Conservation (phyloP, 768 basidiomycete species). For the Termitomyces sp. region DNA sequence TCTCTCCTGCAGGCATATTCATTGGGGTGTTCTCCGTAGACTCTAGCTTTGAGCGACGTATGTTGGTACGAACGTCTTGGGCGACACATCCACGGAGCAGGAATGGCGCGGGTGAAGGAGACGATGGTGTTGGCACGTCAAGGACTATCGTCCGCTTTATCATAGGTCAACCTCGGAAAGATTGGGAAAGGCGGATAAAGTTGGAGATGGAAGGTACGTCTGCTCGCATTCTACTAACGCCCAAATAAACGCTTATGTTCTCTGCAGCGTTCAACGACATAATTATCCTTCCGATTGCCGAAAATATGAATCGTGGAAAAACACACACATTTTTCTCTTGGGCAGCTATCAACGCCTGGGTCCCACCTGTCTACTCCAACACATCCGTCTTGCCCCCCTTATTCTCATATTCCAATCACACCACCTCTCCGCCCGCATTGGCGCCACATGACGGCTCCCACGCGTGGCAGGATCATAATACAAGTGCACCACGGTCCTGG, state of each 20-base stretch:
- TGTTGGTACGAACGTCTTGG: conserved; percentile 86
- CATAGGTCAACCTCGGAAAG: conserved; percentile 74
- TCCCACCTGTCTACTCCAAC: conserved; percentile 67
- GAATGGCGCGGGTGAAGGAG: conserved; percentile 64
- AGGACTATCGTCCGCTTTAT: conserved; percentile 86
- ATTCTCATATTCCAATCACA: conserved; percentile 65
- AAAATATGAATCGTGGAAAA: conserved; percentile 98
- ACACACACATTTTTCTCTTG: conserved; percentile 89
- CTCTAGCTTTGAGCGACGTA: conserved; percentile 76
- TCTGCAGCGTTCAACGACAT: conserved; percentile 77
- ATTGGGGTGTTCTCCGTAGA: conserved; percentile 90
- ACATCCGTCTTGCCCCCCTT: conserved; percentile 36
- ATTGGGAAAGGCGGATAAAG: conserved; percentile 73
- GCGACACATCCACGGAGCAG: conserved; percentile 78
- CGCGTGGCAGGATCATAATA: conserved; percentile 45
- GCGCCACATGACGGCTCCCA: conserved; percentile 66
- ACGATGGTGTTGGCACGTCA: conserved; percentile 69
- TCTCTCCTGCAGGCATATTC: conserved; percentile 82
- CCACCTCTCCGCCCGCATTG: conserved; percentile 49
- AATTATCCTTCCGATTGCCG: conserved; percentile 72
- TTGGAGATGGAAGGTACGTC: conserved; percentile 86
- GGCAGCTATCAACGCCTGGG: conserved; percentile 88
- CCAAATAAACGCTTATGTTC: background rate
- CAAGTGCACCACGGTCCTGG: conserved; percentile 51
- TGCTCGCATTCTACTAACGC: background rate